Percentiles rank a stretch among this genome's conserved stretches.
phyloP scores from a whole-genome alignment of 2,329 filamentous ascomycete genomes.

The Fusarium sp. region DNA sequence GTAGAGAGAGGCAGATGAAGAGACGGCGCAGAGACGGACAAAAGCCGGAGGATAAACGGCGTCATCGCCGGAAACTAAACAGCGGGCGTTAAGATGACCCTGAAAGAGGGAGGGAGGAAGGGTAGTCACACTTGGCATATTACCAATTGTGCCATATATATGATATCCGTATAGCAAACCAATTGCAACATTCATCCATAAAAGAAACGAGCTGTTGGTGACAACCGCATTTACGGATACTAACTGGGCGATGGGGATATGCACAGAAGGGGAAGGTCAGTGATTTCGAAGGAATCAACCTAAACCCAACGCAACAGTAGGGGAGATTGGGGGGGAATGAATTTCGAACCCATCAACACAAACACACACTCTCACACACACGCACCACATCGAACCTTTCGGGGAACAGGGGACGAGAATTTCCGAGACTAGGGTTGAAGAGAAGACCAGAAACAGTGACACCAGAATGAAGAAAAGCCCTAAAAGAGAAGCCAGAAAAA shows the following conservation, averaged over 20 bases:
- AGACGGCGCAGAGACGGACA: slow-evolving; percentile 26
- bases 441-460: slow-evolving; percentile 7
- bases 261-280: slow-evolving; percentile 40
- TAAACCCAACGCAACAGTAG: slow-evolving; percentile 17
- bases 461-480: neutral
- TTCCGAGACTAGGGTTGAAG: slow-evolving; percentile 27
- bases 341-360: slow-evolving; percentile 9
- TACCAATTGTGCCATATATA: too few relatives aligned
- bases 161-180: neutral
- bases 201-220: neutral
- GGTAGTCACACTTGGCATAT: neutral
- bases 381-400: slow-evolving; percentile 1
- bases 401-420: slow-evolving; percentile 37
- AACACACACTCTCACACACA: neutral
- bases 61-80: slow-evolving; percentile 10
- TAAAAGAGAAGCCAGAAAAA: neutral
- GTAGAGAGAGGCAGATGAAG: slow-evolving; percentile 1
- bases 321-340: neutral
- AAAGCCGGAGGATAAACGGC: slow-evolving; percentile 25
- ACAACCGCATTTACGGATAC: neutral
- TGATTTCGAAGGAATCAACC: slow-evolving; percentile 16
- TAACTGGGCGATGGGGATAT: slow-evolving; percentile 18
- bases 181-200: neutral
- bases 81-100: slow-evolving; percentile 16
- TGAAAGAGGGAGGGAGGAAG: slow-evolving; percentile 13